These are phyloP conservation scores for Cryptosporidium ubiquitum DNA, from an alignment of 169 alveolate species.

Conservation along the genomic window DNA sequence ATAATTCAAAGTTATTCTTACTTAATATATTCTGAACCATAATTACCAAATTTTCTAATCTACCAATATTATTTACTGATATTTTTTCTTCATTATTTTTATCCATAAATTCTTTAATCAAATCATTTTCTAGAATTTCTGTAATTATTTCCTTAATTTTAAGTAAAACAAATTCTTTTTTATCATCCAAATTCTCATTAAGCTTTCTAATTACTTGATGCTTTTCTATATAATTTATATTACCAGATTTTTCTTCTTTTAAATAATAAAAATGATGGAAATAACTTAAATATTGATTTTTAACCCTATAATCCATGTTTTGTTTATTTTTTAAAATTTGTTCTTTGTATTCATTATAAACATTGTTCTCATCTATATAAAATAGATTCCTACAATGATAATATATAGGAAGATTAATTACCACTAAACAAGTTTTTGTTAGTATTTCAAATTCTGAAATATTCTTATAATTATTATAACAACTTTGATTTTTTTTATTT, in stretches of 20 bases:
- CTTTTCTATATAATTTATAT: not conserved
- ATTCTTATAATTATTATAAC: too few relatives aligned
- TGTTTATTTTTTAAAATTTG: not conserved
- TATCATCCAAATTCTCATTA: not conserved
- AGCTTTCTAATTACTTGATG: not conserved
- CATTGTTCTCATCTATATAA: constrained; percentile 22
- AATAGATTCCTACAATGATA: constrained; percentile 44
- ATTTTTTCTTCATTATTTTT: not conserved
- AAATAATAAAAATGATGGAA: constrained; percentile 5
- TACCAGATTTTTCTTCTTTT: not conserved
- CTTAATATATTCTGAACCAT: not conserved
- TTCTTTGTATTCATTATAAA: not conserved
- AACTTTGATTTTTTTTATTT: too few relatives aligned
- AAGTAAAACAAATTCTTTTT: not conserved
- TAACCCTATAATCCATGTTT: not conserved
- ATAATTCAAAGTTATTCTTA: not conserved
- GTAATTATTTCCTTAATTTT: not conserved
- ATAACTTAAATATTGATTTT: not conserved
- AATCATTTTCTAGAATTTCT: constrained; percentile 14
- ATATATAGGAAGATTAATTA: constrained; percentile 12
- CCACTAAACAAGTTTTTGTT: constrained; percentile 5
- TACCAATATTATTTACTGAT: not conserved
- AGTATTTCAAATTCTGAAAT: not conserved
- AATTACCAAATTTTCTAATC: constrained; percentile 6
- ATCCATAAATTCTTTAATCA: not conserved